phyloP scores from a whole-genome alignment of 306 rosid species.

The Amphicarpaea edgeworthii region DNA sequence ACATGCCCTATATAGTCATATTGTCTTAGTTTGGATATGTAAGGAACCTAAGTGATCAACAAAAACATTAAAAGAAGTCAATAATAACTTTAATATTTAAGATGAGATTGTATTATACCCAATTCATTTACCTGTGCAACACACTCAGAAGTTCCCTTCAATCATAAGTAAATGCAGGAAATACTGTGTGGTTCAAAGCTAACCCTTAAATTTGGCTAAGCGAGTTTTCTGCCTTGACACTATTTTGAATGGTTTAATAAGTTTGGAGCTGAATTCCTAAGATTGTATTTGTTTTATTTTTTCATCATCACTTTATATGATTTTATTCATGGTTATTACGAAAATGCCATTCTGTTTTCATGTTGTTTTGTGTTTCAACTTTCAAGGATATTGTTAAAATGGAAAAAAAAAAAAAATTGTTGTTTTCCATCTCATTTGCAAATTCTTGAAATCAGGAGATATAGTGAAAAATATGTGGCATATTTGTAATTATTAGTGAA shows the following conservation, averaged over 20 bases:
- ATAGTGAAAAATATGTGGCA: neutral
- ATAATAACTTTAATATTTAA: neutral
- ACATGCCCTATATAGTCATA: neutral
- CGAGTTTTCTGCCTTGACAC: neutral
- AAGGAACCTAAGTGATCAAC: neutral
- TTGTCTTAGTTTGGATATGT: neutral
- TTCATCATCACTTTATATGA: neutral
- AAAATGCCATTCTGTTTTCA: no score
- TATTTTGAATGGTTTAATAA: neutral
- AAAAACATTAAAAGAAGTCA: neutral
- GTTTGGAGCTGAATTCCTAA: neutral
- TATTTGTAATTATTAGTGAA: neutral
- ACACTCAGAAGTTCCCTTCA: neutral
- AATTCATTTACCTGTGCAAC: neutral
- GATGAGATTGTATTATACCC: neutral
- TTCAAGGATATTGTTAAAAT: neutral
- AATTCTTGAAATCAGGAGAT: neutral
- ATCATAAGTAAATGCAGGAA: slow-evolving; percentile 4
- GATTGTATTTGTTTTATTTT: neutral
- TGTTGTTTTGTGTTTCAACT: neutral
- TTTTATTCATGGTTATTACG: neutral
- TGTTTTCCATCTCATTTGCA: neutral
- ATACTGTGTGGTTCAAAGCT: neutral
- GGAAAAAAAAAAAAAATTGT: neutral
- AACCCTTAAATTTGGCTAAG: neutral